phyloP scores from a whole-genome alignment of 495 filamentous ascomycete genomes.

The Echria macrotheca region DNA sequence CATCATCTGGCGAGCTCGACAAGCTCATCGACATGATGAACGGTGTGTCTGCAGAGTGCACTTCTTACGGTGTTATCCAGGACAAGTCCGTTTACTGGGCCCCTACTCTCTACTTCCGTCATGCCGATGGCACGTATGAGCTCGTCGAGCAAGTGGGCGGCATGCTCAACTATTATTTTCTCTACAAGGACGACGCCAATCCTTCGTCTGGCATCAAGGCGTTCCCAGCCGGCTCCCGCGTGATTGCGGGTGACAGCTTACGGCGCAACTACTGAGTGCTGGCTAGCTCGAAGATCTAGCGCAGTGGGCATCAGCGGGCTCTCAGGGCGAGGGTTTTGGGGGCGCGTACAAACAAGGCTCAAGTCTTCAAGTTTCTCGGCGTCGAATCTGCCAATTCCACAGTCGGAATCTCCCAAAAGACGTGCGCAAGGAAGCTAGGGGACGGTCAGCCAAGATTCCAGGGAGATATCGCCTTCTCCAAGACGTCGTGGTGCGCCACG shows the following conservation, averaged over 20 bases:
- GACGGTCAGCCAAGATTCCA: too few species aligned
- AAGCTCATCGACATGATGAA: conserved; percentile 65
- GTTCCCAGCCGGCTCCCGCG: conserved; percentile 74
- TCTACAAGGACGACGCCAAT: conserved; percentile 45
- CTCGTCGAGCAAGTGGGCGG: conserved; percentile 53
- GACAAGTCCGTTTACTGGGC: conserved; percentile 70
- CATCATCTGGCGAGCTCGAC: conserved; percentile 34
- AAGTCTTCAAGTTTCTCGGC: too few species aligned
- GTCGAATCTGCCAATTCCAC: too few species aligned
- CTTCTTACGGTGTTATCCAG: conserved; percentile 57
- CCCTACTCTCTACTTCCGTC: conserved; percentile 58
- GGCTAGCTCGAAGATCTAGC: too few species aligned
- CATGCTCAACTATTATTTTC: conserved; percentile 72
- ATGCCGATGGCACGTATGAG: conserved; percentile 36
- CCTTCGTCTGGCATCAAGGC: conserved; percentile 52
- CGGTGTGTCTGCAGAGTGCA: conserved; percentile 55
- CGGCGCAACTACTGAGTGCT: conserved; percentile 70
- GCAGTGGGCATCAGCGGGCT: too few species aligned
- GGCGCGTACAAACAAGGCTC: too few species aligned
- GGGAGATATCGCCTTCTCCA: too few species aligned
- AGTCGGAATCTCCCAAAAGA: too few species aligned
- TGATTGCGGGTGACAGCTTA: conserved; percentile 71
- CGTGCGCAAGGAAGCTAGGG: too few species aligned
- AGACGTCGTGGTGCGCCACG: too few species aligned
- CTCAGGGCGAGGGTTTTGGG: too few species aligned